Conservation (phyloP, 2,329 filamentous ascomycete genomes). For the Sclerotinia nivalis region DNA sequence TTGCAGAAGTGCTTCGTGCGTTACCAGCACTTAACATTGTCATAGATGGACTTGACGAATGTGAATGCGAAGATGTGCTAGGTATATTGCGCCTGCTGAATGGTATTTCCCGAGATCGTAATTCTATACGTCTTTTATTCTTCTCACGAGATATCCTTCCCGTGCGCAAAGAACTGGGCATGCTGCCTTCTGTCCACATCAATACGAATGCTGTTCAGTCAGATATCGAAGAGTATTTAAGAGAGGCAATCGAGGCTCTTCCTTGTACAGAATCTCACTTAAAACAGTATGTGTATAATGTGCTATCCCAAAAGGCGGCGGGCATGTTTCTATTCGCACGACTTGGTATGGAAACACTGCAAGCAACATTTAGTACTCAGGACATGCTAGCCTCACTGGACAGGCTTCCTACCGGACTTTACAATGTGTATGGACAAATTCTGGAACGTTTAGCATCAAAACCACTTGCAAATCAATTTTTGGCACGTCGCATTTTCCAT, state of each 20-base stretch:
- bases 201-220: not conserved
- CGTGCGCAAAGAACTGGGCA: slow-evolving; percentile 17
- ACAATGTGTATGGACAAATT: slow-evolving; percentile 20
- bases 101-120: not conserved
- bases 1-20: slow-evolving; percentile 5
- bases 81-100: slow-evolving; percentile 16
- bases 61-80: slow-evolving; percentile 14
- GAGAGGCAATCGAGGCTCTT: slow-evolving; percentile 18
- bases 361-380: slow-evolving; percentile 20
- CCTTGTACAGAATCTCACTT: slow-evolving; percentile 19
- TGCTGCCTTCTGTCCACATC: slow-evolving; percentile 8
- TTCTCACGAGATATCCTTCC: slow-evolving; percentile 21
- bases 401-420: slow-evolving; percentile 14
- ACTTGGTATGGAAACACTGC: slow-evolving; percentile 19
- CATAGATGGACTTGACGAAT: slow-evolving; percentile 23
- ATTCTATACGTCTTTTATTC: slow-evolving; percentile 15
- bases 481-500: slow-evolving; percentile 16
- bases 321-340: slow-evolving; percentile 23
- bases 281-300: slow-evolving; percentile 22
- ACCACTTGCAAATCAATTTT: not conserved
- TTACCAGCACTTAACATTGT: slow-evolving; percentile 16
- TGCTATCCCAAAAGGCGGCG: slow-evolving; percentile 15
- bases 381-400: slow-evolving; percentile 22
- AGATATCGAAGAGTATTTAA: slow-evolving; percentile 21
- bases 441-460: slow-evolving; percentile 17